Base-by-base conservation (phyloP, 2,329 filamentous ascomycete species). In the Fusarium scirpi region DNA sequence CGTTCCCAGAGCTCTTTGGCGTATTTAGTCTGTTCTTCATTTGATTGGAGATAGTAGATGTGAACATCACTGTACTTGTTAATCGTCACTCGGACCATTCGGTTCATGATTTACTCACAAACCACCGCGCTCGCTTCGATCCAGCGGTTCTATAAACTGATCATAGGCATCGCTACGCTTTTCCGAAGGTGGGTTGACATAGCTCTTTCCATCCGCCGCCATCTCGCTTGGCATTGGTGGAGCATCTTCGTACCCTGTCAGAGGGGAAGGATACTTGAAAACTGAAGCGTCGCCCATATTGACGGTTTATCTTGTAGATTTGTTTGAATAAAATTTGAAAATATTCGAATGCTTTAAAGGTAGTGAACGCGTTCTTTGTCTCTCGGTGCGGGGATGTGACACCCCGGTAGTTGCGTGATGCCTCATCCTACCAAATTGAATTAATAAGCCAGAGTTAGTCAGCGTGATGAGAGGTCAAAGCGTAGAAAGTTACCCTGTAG, bases 21-120 rank as follows among this genome's bases (percentile, higher is more conserved):
- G 76, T 91, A 95, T 38, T 87, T 83, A 0, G 80, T 78, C 76
- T 97, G 92, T 8, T 84, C 81, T 2, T 85, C 78, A 65, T 91
- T 91, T 46, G 82, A 85, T 76, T 90, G 88, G 69, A 90, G 88
- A 79, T 94, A 93, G 81, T 97, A 97, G 74, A 97, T 90, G 79
- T 97, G 94, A 18, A 97, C 81, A 77, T 97, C 94, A 71, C 87
- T 90, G 56, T 5, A 16, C 7, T 9, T 20, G 45, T 65, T 18
- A 72, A 46, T 16, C 22, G 11, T 15, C 8, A 12, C 49, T 12
- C 1, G 2, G 1, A 22, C 8, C 0, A 11, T 11, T 11, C 18
- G 3, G 0, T n/a, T 3, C 3, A 1, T 10, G 12, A 3, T 6
- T n/a, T n/a, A 82, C 86, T 78, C 67, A 90, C 87, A 97, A 97